Percentiles rank a stretch among this genome's conserved stretches.
These are phyloP conservation scores for Candida frijolesensis DNA, from an alignment of 1,139 yeast genomes.

Conservation along the genomic window DNA sequence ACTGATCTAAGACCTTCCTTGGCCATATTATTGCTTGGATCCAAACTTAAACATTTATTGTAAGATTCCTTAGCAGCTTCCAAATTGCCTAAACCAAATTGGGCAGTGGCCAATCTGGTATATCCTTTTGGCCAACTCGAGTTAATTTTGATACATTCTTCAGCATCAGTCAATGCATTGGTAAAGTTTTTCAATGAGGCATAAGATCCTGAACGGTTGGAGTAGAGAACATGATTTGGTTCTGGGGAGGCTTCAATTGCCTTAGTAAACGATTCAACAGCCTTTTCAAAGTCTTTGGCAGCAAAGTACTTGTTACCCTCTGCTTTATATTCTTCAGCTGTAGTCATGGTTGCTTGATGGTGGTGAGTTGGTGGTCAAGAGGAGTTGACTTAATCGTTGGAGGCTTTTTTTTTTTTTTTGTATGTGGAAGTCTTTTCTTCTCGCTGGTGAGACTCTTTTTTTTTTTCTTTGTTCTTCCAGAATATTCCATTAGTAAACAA, in stretches of 20 bases:
- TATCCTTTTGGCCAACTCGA: constrained; percentile 93
- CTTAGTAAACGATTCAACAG: constrained; percentile 77
- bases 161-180: constrained; percentile 81
- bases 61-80: constrained; percentile 72
- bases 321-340: constrained; percentile 71
- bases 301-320: constrained; percentile 92
- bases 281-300: constrained; percentile 79
- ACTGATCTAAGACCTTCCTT: constrained; percentile 77
- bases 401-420: constrained; percentile 1
- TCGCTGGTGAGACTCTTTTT: background rate
- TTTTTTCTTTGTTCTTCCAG: constrained; percentile 4
- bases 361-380: background rate
- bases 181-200: constrained; percentile 76
- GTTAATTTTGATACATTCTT: constrained; percentile 76
- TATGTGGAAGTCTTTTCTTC: background rate
- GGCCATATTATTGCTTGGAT: constrained; percentile 84
- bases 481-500: constrained; percentile 1
- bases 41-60: constrained; percentile 80
- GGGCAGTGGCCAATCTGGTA: constrained; percentile 92
- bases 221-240: constrained; percentile 88
- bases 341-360: constrained; percentile 32
- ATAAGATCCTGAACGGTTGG: constrained; percentile 92
- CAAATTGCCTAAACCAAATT: constrained; percentile 77
- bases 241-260: constrained; percentile 83
- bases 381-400: background rate